These are phyloP conservation scores for Mediolabrus comicus DNA, from an alignment of 108 stramenopile species.

Conservation along the genomic window DNA sequence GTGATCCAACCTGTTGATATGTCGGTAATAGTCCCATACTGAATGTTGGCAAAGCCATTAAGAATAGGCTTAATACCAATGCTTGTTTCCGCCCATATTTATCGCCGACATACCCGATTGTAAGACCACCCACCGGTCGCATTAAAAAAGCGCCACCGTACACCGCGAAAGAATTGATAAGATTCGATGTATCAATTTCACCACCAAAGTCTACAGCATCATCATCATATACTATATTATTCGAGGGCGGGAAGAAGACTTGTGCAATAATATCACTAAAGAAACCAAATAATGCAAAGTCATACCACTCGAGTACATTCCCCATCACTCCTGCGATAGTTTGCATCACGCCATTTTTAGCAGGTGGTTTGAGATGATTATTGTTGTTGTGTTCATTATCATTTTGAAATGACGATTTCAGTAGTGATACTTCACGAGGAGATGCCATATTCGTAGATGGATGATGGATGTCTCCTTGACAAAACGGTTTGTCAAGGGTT, in stretches of 20 bases:
- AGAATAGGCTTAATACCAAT: slow-evolving; percentile 49
- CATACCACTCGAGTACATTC: slow-evolving; percentile 56
- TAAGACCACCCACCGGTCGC: slow-evolving; percentile 67
- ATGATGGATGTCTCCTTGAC: too few relatives aligned
- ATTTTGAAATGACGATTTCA: neutral
- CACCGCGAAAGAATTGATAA: slow-evolving; percentile 46
- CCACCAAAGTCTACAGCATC: slow-evolving; percentile 3
- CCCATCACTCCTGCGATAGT: slow-evolving; percentile 27
- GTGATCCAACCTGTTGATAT: slow-evolving; percentile 50
- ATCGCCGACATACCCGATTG: slow-evolving; percentile 66
- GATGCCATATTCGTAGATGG: too few relatives aligned
- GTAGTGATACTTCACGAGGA: neutral
- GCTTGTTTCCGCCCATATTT: slow-evolving; percentile 67
- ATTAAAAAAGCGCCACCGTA: slow-evolving; percentile 75
- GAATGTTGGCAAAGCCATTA: slow-evolving; percentile 71
- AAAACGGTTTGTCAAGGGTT: too few relatives aligned
- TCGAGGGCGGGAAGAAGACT: slow-evolving; percentile 44
- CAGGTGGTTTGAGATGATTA: too few relatives aligned
- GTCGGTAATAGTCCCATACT: slow-evolving; percentile 74
- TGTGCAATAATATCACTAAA: slow-evolving; percentile 33
- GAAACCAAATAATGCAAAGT: slow-evolving; percentile 54
- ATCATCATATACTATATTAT: neutral
- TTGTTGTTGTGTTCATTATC: neutral
- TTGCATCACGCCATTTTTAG: slow-evolving; percentile 7
- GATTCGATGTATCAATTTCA: slow-evolving; percentile 6